Conservation (phyloP, 805 yeast species). For the Lachancea quebecensis region DNA sequence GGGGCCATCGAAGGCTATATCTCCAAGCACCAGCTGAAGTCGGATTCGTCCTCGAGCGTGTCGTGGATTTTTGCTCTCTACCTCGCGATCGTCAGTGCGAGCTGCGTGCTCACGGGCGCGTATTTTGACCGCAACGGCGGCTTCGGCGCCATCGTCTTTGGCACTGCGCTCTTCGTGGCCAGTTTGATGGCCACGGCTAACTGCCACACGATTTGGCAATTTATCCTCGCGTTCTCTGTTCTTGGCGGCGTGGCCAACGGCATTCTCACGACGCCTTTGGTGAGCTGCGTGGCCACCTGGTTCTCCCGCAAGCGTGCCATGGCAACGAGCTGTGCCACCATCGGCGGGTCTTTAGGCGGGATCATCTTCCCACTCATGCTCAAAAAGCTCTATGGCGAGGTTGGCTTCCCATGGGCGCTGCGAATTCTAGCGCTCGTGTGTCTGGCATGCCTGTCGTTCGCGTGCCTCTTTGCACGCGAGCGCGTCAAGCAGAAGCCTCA, state of each 20-base stretch:
- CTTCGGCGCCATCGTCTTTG: slow-evolving; percentile 36
- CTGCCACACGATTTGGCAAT: slow-evolving; percentile 49
- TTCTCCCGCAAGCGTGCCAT: slow-evolving; percentile 52
- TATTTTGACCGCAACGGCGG: slow-evolving; percentile 60
- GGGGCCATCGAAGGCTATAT: slow-evolving; percentile 66
- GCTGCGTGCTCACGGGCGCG: slow-evolving; percentile 50
- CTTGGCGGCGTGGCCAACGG: slow-evolving; percentile 55
- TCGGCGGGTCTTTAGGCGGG: slow-evolving; percentile 55
- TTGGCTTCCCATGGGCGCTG: slow-evolving; percentile 57
- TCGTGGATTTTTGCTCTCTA: slow-evolving; percentile 67
- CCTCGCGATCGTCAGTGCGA: slow-evolving; percentile 44
- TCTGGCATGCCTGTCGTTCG: slow-evolving; percentile 32
- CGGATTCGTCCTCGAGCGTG: slow-evolving; percentile 42
- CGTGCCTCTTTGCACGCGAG: slow-evolving; percentile 37
- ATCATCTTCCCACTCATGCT: slow-evolving; percentile 48
- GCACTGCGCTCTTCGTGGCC: slow-evolving; percentile 40
- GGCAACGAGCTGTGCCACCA: slow-evolving; percentile 44
- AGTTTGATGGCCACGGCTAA: slow-evolving; percentile 56
- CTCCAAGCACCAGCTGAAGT: slow-evolving; percentile 44
- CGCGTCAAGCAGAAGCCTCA: slow-evolving; percentile 28
- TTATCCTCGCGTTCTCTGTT: slow-evolving; percentile 52
- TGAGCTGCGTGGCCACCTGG: slow-evolving; percentile 63
- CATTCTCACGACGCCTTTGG: slow-evolving; percentile 51
- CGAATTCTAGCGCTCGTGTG: slow-evolving; percentile 46
- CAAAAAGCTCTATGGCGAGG: slow-evolving; percentile 40